Evolutionary conservation across 257 asterid genomes (phyloP), one percentile per base, ranked within the genome.

Genomic region (Solanum arcanum): DNA sequence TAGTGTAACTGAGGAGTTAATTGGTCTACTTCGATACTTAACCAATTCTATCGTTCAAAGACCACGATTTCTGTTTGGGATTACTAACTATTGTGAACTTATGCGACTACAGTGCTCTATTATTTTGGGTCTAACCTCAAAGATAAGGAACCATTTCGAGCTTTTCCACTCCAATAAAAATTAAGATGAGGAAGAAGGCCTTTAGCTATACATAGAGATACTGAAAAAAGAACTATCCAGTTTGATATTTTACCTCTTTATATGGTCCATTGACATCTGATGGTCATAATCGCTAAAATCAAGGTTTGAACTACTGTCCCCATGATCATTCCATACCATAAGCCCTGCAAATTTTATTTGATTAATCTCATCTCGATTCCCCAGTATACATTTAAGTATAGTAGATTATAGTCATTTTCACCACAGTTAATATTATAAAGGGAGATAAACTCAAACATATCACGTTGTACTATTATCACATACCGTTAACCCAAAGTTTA

Each of bases 311-410:
- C 86, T 56, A 92, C 52, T 62, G 94, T 92, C 89, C 96, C 95
- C 62, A 85, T 56, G 56, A 93, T 90, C 96, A 93, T 91, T 70
- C 96, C 96, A 29, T 73, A 88, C 96, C 96, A 93, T 73, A 92
- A 90, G 42, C 96, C 96, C 96, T 92, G 93, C 47, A 86, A 86
- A 70, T 69, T 69, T 68, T 27, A 35, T 27, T 16, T 69, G 29
- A 9, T 25, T 33, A 59, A 81, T 84, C 64, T 62, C 77, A 62
- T 74, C 60, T 39, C 8, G 23, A 52, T 52, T 16, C 23, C 20
- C 29, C n/a, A 89, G 44, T 41, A 66, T 13, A 66, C 62, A 18
- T 21, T 16, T 31, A 18, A 7, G 42, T 73, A 39, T 68, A n/a
- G 9, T 62, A 59, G 59, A 35, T 35, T 59, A 20, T 64, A 64